Evolutionary conservation across 345 rosid genomes (phyloP).

Genomic region (Lumnitzera littorea): DNA sequence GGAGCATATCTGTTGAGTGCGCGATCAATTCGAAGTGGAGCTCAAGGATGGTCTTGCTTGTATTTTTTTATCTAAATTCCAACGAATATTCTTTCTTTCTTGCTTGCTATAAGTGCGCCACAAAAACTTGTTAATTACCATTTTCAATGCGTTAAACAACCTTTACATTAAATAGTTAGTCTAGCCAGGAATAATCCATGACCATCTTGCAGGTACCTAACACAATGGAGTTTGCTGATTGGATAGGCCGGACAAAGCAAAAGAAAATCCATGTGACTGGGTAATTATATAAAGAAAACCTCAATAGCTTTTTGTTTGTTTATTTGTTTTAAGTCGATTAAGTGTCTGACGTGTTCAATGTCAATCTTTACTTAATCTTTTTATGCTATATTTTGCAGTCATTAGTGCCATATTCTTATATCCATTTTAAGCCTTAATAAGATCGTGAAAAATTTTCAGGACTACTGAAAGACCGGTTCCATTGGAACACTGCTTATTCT

Average conservation of each 20-base stretch:
- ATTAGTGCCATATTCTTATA: not conserved
- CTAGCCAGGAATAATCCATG: not conserved
- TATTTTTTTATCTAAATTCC: no score
- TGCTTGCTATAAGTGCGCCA: no score
- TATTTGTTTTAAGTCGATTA: not conserved
- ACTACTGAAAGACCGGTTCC: slow-evolving; percentile 97
- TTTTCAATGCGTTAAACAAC: not conserved
- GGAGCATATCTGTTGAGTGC: no score
- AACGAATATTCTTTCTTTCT: no score
- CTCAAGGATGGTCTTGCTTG: no score
- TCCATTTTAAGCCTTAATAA: not conserved
- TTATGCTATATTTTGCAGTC: no score
- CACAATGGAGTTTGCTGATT: slow-evolving; percentile 87
- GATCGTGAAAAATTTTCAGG: slow-evolving; percentile 31
- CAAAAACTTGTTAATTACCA: not conserved
- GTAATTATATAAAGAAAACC: slow-evolving; percentile 28
- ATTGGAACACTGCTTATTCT: slow-evolving; percentile 86
- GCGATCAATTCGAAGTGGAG: no score
- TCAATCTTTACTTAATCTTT: no score
- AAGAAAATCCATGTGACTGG: slow-evolving; percentile 89
- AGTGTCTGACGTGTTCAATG: no score
- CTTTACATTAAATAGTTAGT: no score
- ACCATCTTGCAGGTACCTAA: slow-evolving; percentile 68
- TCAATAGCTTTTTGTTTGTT: slow-evolving; percentile 11
- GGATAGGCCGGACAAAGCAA: slow-evolving; percentile 97